Conservation (phyloP, 176 grass and related monocot genomes). For the Oryza brachyantha region DNA sequence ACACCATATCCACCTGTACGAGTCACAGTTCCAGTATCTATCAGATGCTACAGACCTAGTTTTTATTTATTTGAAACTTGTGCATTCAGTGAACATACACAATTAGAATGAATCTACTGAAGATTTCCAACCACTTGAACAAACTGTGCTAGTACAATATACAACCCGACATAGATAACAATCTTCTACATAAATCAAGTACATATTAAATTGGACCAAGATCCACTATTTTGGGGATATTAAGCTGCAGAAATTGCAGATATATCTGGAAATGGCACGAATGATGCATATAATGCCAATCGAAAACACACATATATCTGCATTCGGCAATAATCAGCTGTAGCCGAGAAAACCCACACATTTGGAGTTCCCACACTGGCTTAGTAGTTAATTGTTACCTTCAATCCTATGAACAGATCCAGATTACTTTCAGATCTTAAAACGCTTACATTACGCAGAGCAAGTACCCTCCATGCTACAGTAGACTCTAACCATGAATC, state of each 20-base stretch:
- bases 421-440: not conserved
- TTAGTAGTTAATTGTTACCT: not conserved
- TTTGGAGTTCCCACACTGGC: not conserved
- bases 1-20: conserved; percentile 63
- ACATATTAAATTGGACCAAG: not conserved
- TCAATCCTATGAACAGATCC: not conserved
- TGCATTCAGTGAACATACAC: not conserved
- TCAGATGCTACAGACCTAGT: not conserved
- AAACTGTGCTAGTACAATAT: not conserved
- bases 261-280: not conserved
- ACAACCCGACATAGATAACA: not conserved
- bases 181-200: not conserved
- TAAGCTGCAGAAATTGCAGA: not conserved
- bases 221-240: not conserved
- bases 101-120: not conserved
- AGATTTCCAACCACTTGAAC: conserved; percentile 17
- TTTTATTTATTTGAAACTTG: not conserved
- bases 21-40: not conserved
- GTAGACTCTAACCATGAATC: not conserved
- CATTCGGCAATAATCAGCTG: not conserved
- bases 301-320: not conserved
- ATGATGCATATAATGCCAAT: not conserved
- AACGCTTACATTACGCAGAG: not conserved
- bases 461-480: not conserved
- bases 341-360: not conserved